Evolutionary conservation across 2,329 filamentous ascomycete genomes (phyloP).

Genomic region (Sphaerulina musiva): DNA sequence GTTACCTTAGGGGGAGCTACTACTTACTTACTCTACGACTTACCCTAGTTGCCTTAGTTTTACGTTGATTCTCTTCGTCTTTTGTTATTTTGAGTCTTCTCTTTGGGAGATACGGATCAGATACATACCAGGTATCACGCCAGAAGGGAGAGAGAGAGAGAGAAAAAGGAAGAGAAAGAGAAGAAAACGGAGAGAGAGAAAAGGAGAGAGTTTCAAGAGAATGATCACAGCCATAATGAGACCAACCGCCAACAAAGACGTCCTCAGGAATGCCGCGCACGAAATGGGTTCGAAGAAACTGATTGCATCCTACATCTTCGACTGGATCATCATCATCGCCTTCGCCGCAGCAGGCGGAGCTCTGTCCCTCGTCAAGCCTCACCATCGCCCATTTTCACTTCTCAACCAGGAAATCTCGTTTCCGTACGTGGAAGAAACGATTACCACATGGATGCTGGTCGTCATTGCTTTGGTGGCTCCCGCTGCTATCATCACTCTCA

Average conservation of each 20-base stretch:
- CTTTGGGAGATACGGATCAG: too few species aligned
- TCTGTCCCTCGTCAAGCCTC: constrained; percentile 56
- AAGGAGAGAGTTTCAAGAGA: too few species aligned
- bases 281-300: constrained; percentile 34
- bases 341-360: constrained; percentile 22
- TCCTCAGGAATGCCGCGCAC: constrained; percentile 11
- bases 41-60: too few species aligned
- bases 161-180: too few species aligned
- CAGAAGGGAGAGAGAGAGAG: too few species aligned
- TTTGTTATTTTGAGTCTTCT: too few species aligned
- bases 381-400: constrained; percentile 64
- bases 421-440: constrained; percentile 65
- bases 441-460: constrained; percentile 59
- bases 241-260: constrained; percentile 2
- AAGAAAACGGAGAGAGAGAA: too few species aligned
- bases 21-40: too few species aligned
- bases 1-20: too few species aligned
- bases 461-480: constrained; percentile 61
- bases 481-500: constrained; percentile 58
- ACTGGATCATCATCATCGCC: constrained; percentile 62
- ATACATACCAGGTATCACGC: too few species aligned
- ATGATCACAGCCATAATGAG: too few species aligned
- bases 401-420: constrained; percentile 73
- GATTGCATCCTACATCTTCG: constrained; percentile 61
- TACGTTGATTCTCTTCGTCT: too few species aligned